A percentile compares a stretch with the other conserved stretches of the same genome.
phyloP scores from a whole-genome alignment of 169 alveolate genomes.

The Hammondia hammondi region DNA sequence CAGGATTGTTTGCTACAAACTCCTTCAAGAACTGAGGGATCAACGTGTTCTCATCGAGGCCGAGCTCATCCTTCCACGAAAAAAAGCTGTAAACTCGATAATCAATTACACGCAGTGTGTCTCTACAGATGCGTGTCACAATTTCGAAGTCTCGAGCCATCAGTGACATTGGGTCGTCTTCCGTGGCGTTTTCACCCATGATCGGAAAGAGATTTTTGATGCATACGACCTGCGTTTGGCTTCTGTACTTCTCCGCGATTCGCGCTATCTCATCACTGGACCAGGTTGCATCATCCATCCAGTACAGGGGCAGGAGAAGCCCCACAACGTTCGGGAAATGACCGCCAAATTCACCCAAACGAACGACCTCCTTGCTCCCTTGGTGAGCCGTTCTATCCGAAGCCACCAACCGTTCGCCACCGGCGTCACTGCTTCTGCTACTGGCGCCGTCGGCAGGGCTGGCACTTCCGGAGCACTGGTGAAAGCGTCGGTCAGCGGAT shows the following conservation, averaged over 20 bases:
- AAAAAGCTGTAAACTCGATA: conserved; percentile 1
- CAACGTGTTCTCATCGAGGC: background rate
- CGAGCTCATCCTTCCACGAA: conserved; percentile 8
- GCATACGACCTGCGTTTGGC: background rate
- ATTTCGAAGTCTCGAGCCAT: conserved; percentile 12
- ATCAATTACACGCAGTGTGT: background rate
- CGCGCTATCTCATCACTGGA: background rate
- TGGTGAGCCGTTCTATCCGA: too few relatives aligned
- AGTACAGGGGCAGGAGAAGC: conserved; percentile 11
- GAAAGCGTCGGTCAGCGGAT: too few relatives aligned
- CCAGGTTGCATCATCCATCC: background rate
- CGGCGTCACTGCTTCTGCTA: too few relatives aligned
- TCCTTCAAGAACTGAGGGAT: background rate
- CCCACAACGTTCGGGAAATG: conserved; percentile 16
- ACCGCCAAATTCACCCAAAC: background rate
- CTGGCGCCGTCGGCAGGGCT: too few relatives aligned
- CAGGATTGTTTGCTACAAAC: background rate
- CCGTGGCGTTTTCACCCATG: background rate
- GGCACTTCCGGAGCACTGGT: too few relatives aligned
- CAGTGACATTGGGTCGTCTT: background rate
- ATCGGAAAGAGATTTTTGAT: background rate
- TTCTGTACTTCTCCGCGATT: background rate
- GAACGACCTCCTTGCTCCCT: background rate
- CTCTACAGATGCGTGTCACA: background rate
- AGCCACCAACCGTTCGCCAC: too few relatives aligned